phyloP scores from a whole-genome alignment of 805 yeast species.

The Candida lessepsii region DNA sequence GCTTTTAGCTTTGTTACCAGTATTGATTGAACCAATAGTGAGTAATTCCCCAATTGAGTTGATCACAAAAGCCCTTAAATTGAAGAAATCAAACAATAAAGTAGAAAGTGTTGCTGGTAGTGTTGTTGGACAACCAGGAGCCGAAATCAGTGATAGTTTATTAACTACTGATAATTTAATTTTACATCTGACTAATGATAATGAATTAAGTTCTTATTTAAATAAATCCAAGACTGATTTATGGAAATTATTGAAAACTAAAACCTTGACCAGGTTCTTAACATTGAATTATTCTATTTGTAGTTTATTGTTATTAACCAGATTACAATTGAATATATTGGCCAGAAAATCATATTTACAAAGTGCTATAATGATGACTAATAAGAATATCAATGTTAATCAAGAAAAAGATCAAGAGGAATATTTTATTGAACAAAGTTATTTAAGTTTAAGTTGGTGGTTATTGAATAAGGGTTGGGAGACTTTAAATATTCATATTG shows the following conservation, averaged over 20 bases:
- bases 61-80: slow-evolving; percentile 66
- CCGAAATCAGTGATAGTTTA: slow-evolving; percentile 42
- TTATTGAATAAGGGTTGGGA: slow-evolving; percentile 83
- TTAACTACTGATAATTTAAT: slow-evolving; percentile 43
- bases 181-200: slow-evolving; percentile 23
- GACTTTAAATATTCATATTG: slow-evolving; percentile 51
- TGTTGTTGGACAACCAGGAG: slow-evolving; percentile 8
- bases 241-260: slow-evolving; percentile 80
- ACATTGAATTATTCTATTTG: slow-evolving; percentile 69
- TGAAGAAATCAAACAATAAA: slow-evolving; percentile 40
- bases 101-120: slow-evolving; percentile 15
- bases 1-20: slow-evolving; percentile 77
- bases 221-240: slow-evolving; percentile 48
- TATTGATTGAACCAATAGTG: slow-evolving; percentile 62
- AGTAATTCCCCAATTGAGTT: slow-evolving; percentile 67
- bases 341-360: slow-evolving; percentile 85
- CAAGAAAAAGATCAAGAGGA: slow-evolving; percentile 28
- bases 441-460: slow-evolving; percentile 92
- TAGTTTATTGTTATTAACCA: slow-evolving; percentile 70
- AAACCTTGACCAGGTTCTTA: slow-evolving; percentile 70
- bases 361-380: slow-evolving; percentile 71
- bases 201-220: slow-evolving; percentile 22
- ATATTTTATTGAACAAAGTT: slow-evolving; percentile 73
- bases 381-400: slow-evolving; percentile 29
- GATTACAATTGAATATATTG: slow-evolving; percentile 82